Conservation (phyloP, 352 stramenopile genomes). For the Globisporangium iwayamae region DNA sequence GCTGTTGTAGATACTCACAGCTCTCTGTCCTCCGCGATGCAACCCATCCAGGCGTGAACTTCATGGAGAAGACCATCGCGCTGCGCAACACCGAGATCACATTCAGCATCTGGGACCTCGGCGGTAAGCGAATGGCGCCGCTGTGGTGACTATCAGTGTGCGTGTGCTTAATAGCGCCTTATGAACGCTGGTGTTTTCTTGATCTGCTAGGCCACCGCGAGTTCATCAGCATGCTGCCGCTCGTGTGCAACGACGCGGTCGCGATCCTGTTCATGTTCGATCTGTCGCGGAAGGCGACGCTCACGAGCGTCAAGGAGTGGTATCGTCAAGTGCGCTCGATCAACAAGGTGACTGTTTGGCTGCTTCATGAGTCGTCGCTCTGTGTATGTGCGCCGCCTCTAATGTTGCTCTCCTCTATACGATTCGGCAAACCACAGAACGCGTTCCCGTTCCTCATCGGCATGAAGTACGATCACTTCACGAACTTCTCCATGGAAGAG, state of each 20-base stretch:
- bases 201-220: conserved; percentile 70
- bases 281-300: conserved; percentile 88
- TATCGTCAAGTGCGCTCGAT: conserved; percentile 88
- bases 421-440: conserved; percentile 40
- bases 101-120: conserved; percentile 95
- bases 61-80: conserved; percentile 95
- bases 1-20: background rate
- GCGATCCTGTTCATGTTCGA: conserved; percentile 97
- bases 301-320: conserved; percentile 93
- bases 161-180: too few relatives aligned
- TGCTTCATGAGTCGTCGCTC: background rate
- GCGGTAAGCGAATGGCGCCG: conserved; percentile 32
- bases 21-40: background rate
- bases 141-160: background rate
- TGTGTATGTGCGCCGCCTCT: background rate
- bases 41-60: conserved; percentile 86
- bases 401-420: background rate
- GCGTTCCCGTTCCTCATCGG: conserved; percentile 92
- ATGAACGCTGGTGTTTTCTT: too few relatives aligned
- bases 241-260: conserved; percentile 93
- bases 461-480: conserved; percentile 95
- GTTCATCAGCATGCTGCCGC: conserved; percentile 93
- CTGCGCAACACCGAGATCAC: conserved; percentile 94
- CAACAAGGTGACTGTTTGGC: conserved; percentile 63
- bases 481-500: conserved; percentile 87